Base-by-base conservation (phyloP, 768 basidiomycete genomes). In the Psilocybe subaeruginosa region DNA sequence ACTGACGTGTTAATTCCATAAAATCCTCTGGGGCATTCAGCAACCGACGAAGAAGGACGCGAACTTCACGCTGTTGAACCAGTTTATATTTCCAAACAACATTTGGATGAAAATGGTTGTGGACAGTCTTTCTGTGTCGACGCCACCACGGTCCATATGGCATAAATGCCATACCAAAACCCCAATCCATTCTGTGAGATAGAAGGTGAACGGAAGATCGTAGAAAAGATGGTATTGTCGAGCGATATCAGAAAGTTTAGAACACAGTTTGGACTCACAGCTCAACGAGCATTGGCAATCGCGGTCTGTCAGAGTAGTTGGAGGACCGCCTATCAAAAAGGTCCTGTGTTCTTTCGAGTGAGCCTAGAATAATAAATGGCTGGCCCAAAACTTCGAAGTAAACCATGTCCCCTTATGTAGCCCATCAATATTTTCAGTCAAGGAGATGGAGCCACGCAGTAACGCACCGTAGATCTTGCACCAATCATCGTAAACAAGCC, bases 301-400 rank as follows among this genome's bases (percentile, higher is more conserved):
- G 64, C 39, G 73, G 73, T 54, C 84, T 77, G 57, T 83, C 82
- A 0, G 87, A 86, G 60, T 87, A 87, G 50, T 81, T 84, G 9
- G 73, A 65, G 5, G 80, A 82, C 7, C 81, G 74, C 60, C 79
- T 84, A 49, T 87, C 85, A 17, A 88, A 80, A 1, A 88, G 76
- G 30, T 88, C 86, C 43, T 72, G 70, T 0, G 56, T 76, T 73
- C 66, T 78, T 61, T 80, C 23, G 7, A 62, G 39, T 9, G 57
- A 64, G 17, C 67, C 65, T 2, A 75, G 47, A 16, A 73, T 54
- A 9, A 75, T 48, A 30, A 72, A 65, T 4, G 65, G 66, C 30
- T 70, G 69, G 11, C 71, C 82, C 3, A 86, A 68, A 30, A 83
- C 75, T 54, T 77, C 76, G 56, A 85, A 74, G 64, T 80, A 83